Conservation (phyloP, 345 rosid species). For the Sonneratia caseolaris region DNA sequence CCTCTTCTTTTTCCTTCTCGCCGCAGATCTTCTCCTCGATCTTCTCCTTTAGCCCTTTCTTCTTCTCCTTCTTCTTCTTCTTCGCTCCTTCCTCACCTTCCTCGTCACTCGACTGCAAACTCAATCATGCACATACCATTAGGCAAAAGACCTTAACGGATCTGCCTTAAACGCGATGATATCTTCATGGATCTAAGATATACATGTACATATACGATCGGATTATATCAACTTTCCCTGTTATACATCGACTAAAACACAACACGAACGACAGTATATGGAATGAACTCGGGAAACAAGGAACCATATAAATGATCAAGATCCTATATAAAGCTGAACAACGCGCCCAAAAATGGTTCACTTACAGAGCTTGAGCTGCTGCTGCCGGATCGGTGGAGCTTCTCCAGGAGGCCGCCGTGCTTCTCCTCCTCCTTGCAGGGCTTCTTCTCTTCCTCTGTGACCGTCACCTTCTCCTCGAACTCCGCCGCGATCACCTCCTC, state of each 20-base stretch:
- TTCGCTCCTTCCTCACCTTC: conserved; percentile 49
- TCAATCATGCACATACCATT: not conserved
- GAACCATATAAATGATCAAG: too few species aligned
- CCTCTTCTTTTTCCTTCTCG: conserved; percentile 26
- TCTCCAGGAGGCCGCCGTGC: conserved; percentile 38
- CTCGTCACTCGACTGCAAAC: conserved; percentile 71
- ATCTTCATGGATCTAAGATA: not conserved
- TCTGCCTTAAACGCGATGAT: not conserved
- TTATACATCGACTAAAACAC: too few species aligned
- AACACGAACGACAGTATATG: too few species aligned
- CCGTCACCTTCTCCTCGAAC: conserved; percentile 46
- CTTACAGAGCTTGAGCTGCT: conserved; percentile 94
- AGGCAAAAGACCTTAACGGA: not conserved
- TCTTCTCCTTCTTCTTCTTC: conserved; percentile 43
- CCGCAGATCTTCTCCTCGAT: conserved; percentile 37
- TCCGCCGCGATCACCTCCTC: conserved; percentile 46
- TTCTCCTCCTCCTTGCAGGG: conserved; percentile 30
- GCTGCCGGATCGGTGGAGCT: conserved; percentile 59
- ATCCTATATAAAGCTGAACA: too few species aligned
- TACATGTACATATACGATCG: not conserved
- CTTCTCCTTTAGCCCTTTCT: conserved; percentile 59
- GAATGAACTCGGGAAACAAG: too few species aligned
- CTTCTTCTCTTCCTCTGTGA: conserved; percentile 10
- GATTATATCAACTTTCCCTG: too few species aligned
- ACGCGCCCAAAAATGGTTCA: not conserved